Evolutionary conservation across 768 basidiomycete species (phyloP).

Genomic region (Boletales sp.): DNA sequence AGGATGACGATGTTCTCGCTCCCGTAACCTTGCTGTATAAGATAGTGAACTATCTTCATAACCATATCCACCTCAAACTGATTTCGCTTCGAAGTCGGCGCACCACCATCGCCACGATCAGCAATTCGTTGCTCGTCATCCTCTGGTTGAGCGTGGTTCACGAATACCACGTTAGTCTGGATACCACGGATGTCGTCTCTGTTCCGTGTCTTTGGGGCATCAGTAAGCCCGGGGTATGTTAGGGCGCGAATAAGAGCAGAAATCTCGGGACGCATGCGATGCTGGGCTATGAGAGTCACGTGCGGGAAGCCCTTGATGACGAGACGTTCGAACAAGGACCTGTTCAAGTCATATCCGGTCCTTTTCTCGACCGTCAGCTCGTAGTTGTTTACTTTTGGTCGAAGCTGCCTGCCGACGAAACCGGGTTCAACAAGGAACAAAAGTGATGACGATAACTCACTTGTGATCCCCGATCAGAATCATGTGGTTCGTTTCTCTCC

Average conservation of each 20-base stretch:
- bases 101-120: constrained; percentile 45
- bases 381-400: constrained; percentile 70
- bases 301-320: constrained; percentile 63
- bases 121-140: constrained; percentile 39
- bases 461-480: constrained; percentile 74
- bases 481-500: constrained; percentile 43
- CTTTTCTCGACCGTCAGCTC: constrained; percentile 62
- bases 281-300: constrained; percentile 50
- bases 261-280: constrained; percentile 76
- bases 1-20: constrained; percentile 59
- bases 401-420: constrained; percentile 49
- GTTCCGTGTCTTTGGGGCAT: constrained; percentile 46
- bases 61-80: constrained; percentile 59
- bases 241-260: constrained; percentile 56
- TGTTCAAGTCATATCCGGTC: constrained; percentile 63
- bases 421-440: neutral
- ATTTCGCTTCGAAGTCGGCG: constrained; percentile 60
- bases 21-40: constrained; percentile 65
- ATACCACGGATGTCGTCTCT: constrained; percentile 55
- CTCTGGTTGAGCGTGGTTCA: constrained; percentile 54
- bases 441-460: constrained; percentile 35
- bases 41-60: constrained; percentile 60
- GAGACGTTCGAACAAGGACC: constrained; percentile 66
- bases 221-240: constrained; percentile 62
- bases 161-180: constrained; percentile 55